Evolutionary conservation across 106 monocot species (phyloP).

Genomic region (Ottelia alismoides): DNA sequence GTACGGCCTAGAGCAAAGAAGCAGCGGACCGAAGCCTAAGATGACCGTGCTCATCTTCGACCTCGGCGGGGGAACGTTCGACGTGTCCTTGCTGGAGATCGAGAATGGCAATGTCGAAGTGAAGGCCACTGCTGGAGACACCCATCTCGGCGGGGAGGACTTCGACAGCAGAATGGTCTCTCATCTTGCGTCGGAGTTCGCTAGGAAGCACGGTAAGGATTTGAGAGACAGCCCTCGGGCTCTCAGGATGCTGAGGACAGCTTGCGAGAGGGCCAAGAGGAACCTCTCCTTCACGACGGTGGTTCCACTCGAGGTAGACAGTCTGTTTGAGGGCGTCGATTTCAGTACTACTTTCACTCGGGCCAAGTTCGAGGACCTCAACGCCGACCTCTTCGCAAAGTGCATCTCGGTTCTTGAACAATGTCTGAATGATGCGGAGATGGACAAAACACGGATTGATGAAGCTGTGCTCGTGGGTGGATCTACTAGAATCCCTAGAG

Average conservation of each 20-base stretch:
- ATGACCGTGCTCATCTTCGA: conserved; percentile 17
- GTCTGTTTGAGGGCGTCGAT: conserved; percentile 12
- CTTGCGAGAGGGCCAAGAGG: conserved; percentile 18
- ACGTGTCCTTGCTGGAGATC: conserved; percentile 7
- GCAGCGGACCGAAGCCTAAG: not conserved
- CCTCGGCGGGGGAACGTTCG: conserved; percentile 1
- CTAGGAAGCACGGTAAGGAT: conserved; percentile 11
- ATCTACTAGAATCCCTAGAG: conserved; percentile 19
- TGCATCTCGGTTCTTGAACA: conserved; percentile 51
- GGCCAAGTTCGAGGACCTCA: conserved; percentile 12
- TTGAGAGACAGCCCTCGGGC: conserved; percentile 2
- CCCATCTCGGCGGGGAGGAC: conserved; percentile 12
- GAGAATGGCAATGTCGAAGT: conserved; percentile 9
- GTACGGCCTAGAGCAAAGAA: conserved; percentile 8
- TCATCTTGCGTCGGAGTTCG: conserved; percentile 7
- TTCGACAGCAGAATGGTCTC: conserved; percentile 9
- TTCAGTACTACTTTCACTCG: conserved; percentile 7
- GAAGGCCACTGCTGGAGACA: conserved; percentile 14
- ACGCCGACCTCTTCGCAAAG: conserved; percentile 38
- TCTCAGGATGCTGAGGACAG: not conserved
- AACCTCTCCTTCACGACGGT: conserved; percentile 6
- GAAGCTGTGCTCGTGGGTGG: conserved; percentile 18
- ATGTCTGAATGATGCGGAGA: conserved; percentile 35
- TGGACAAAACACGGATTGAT: conserved; percentile 3
- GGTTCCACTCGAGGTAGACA: conserved; percentile 11